Conservation (phyloP, 495 filamentous ascomycete genomes). For the Lasiosphaeria ovina region DNA sequence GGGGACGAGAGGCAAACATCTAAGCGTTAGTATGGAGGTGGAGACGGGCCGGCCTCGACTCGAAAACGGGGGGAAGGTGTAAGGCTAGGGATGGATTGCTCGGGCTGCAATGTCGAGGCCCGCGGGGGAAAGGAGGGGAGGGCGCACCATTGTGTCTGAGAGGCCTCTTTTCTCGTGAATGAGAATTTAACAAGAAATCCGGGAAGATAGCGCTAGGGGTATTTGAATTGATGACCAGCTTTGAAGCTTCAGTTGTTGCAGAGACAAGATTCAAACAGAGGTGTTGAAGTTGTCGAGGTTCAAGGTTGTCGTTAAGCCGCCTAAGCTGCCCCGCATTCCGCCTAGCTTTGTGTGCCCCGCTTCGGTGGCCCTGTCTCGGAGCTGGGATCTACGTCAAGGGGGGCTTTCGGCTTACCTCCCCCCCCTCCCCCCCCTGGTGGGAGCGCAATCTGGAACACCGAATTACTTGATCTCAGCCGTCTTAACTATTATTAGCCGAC, state of each 20-base stretch:
- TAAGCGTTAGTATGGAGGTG: background rate
- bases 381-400: background rate
- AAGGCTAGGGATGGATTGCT: background rate
- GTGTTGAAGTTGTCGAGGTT: background rate
- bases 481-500: too few species aligned
- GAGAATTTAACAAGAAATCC: background rate
- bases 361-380: background rate
- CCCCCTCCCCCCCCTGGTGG: too few species aligned
- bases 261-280: background rate
- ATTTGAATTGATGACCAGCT: background rate
- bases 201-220: background rate
- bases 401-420: too few species aligned
- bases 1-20: background rate
- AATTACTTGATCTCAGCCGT: too few species aligned
- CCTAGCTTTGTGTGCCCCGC: constrained; percentile 3
- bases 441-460: too few species aligned
- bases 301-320: background rate
- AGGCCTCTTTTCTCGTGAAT: background rate
- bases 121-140: too few species aligned
- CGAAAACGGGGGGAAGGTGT: background rate
- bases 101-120: background rate
- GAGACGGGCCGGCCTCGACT: background rate
- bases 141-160: constrained; percentile 8
- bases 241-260: background rate
- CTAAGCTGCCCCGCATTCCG: constrained; percentile 6